A percentile compares a stretch with the other conserved stretches of the same genome.
phyloP scores from a whole-genome alignment of 1,284 basidiomycete species.

The Cerrena zonata region DNA sequence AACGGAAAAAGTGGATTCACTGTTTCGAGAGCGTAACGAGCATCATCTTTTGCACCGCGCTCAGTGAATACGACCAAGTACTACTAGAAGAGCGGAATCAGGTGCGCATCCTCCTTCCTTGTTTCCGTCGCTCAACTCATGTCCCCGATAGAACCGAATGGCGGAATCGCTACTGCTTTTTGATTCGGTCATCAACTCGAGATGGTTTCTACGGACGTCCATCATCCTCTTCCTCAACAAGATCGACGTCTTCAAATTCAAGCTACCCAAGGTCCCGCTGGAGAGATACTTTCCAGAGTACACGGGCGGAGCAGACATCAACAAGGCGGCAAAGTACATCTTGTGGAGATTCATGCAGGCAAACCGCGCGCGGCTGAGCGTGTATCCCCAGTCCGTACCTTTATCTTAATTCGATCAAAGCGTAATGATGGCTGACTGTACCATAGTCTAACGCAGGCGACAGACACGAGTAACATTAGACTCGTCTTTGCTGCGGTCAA shows the following conservation, averaged over 20 bases:
- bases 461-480: slow-evolving; percentile 77
- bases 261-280: slow-evolving; percentile 84
- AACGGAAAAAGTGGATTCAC: slow-evolving; percentile 93
- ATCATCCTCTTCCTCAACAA: slow-evolving; percentile 94
- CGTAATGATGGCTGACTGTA: neutral
- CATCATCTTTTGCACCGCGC: slow-evolving; percentile 91
- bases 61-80: slow-evolving; percentile 93
- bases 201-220: slow-evolving; percentile 91
- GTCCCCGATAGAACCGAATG: slow-evolving; percentile 80
- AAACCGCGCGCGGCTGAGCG: slow-evolving; percentile 81
- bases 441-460: slow-evolving; percentile 70
- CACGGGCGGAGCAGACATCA: slow-evolving; percentile 88
- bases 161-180: slow-evolving; percentile 89
- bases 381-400: slow-evolving; percentile 81
- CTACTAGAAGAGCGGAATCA: slow-evolving; percentile 75
- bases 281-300: slow-evolving; percentile 93
- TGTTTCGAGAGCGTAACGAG: slow-evolving; percentile 93
- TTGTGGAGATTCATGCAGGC: slow-evolving; percentile 96
- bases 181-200: slow-evolving; percentile 93
- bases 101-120: slow-evolving; percentile 34
- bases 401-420: slow-evolving; percentile 6
- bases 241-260: slow-evolving; percentile 92
- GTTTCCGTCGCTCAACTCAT: neutral
- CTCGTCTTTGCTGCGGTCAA: slow-evolving; percentile 95
- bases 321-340: slow-evolving; percentile 97